Base-by-base conservation (phyloP, 2,329 filamentous ascomycete genomes). In the Sclerotinia nivalis region DNA sequence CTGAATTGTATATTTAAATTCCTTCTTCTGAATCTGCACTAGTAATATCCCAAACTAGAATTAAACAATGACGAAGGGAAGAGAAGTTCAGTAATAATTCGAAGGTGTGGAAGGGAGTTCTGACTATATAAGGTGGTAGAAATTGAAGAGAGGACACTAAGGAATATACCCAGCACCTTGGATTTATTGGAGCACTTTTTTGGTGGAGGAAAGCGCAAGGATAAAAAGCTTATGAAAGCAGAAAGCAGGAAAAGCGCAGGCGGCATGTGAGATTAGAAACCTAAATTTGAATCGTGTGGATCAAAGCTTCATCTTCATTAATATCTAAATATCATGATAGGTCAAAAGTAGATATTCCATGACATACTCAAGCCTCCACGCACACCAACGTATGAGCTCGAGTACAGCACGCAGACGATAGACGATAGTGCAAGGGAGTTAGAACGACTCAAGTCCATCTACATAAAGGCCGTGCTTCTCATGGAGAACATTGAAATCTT, bases 261-360 rank as follows among this genome's bases (percentile, higher is more conserved):
- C 45, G 45, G 31, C 60, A 64, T 50, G 45, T 62, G 60, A 64
- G 47, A 50, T 45, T 64, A 52, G 59, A 49, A 62, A 34, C 18
- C 6, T 3, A 62, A 49, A 40, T 28, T 64, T 28, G 45, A 50
- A 52, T 52, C 28, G 56, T 40, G 40, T 22, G 25, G 59, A 22
- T 47, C 43, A 22, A 22, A 47, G 40, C 40, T 43, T 18, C 13
- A 22, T 60, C 37, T 20, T 45, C 15, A 45, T 60, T 22, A 12
- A 20, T 20, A 45, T 45, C 37, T 15, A 15, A 15, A 54, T 6
- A 13, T 54, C 49, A 10, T 25, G 22, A 50, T 10, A 50, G 49
- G 18, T 22, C 20, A 22, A 49, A 22, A 22, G 45, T 22, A 9
- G 45, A 49, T 20, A 49, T 49, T 49, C 20, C 54, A 31, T 22